Evolutionary conservation across 2,329 filamentous ascomycete species (phyloP), one percentile per base, ranked within the genome.

Genomic region (Furcasterigmium furcatum): DNA sequence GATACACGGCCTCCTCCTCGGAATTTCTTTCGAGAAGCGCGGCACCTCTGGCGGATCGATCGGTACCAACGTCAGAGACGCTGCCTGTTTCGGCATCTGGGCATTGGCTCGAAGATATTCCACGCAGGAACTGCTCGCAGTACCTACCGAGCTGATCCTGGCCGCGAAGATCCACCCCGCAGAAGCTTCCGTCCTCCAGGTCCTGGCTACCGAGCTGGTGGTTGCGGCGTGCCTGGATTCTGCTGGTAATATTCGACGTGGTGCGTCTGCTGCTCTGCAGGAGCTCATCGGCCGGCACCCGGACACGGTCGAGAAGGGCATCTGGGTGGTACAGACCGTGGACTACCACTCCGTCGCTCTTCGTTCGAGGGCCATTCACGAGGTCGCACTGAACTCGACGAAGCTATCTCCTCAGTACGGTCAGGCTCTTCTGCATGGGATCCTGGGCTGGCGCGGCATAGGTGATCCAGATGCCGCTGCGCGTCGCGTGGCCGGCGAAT

Each of bases 61-160:
- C 10, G 94, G 94, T 2, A 86, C 88, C 2, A 96, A 95, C 55
- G 91, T 99, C 14, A 82, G 94, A 39, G 94, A 99, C 68, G 92
- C 94, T 12, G 90, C 94, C 4, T 96, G 91, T 62, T 99, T 97
- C 62, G 94, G 94, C 7, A 85, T 97, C 20, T 99, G 94, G 94
- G 87, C 91, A 2, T 65, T 97, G 8, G 89, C 92, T 19, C 80
- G 94, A 45, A 85, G 92, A 45, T 99, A 97, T 57, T 84, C 81
- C 1, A 96, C 91, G 0, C 60, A 72, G 1, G 92, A 97, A 62
- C 74, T 97, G 7, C 72, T 86, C 10, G 72, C 73, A 0, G 77
- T 95, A 1, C 70, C 80, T 2, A 71, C 71, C 2, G 52, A 71
- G 54, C 66, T 74, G 30, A 59, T 77, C 44, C 56, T 66, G 36